Evolutionary conservation across 2,329 filamentous ascomycete species (phyloP), one percentile per base, ranked within the genome.

Genomic region (Lithohypha guttulata): DNA sequence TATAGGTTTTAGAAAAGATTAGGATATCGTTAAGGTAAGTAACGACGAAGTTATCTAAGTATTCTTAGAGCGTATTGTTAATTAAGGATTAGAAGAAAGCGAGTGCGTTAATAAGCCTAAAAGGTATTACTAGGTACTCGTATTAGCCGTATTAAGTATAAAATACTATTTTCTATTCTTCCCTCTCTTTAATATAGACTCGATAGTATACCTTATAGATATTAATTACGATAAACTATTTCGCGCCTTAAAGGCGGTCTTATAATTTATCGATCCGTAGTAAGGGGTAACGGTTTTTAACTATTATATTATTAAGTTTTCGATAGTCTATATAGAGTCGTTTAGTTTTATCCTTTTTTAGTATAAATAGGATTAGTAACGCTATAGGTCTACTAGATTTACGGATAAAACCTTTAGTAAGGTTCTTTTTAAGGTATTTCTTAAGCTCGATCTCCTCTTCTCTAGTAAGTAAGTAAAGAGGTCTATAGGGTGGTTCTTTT

Each of bases 111-210:
- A n/a, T 40, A 9, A 53, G 31, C 14, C 39, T 37, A 39, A 52
- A 51, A 2, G 28, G 38, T 31, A 52, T 51, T 23, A 53, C 38
- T 14, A 42, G 21, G 42, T 47, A 53, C 31, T 53, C 27, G 32
- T 45, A 53, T n/a, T 44, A 23, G n/a, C 47, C 32, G 36, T 35
- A 50, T 14, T 36, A 4, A 8, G 39, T 50, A 13, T 32, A 38
- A 32, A 46, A 48, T 3, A 33, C 45, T 17, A 32, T 49, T 21
- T 49, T 51, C 45, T 44, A 48, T 38, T 48, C 39, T 27, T 51
- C 43, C 9, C 43, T 42, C 29, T 46, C 21, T 18, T 42, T 43
- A 21, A 49, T 43, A 11, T 38, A 11, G 18, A 49, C 17, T 15
- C 32, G 21, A 21, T 51, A 41, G 20, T 43, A 49, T 6, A 35